A percentile compares a stretch with the other conserved stretches of the same genome.
These are phyloP conservation scores for Spathaspora arborariae DNA, from an alignment of 805 yeast genomes.

Conservation along the genomic window DNA sequence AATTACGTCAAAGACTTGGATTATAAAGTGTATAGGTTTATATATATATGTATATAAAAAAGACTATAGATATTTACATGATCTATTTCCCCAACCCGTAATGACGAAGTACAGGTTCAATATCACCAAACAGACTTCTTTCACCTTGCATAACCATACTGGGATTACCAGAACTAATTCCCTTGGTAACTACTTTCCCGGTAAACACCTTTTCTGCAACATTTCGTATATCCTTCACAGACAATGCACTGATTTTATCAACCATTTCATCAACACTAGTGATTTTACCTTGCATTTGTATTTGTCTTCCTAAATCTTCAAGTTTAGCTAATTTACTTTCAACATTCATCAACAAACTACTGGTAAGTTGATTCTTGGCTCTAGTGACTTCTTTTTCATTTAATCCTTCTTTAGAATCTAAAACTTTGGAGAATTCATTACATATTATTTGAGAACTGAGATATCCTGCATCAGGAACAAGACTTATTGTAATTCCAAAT, in stretches of 20 bases:
- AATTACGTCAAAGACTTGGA: slow-evolving; percentile 40
- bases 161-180: slow-evolving; percentile 55
- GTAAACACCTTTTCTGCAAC: slow-evolving; percentile 77
- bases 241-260: slow-evolving; percentile 62
- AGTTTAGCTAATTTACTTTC: slow-evolving; percentile 91
- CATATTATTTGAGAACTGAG: slow-evolving; percentile 77
- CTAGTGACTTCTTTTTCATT: slow-evolving; percentile 72
- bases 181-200: slow-evolving; percentile 52
- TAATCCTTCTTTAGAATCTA: slow-evolving; percentile 51
- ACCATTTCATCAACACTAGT: slow-evolving; percentile 82
- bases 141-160: slow-evolving; percentile 88
- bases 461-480: slow-evolving; percentile 83
- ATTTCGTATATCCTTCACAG: slow-evolving; percentile 61
- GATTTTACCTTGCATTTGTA: slow-evolving; percentile 75
- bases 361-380: slow-evolving; percentile 88
- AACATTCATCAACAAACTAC: slow-evolving; percentile 85
- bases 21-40: slow-evolving; percentile 5
- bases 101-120: slow-evolving; percentile 55
- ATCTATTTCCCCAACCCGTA: slow-evolving; percentile 64
- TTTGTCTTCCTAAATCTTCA: slow-evolving; percentile 94
- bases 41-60: background rate
- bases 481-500: slow-evolving; percentile 82
- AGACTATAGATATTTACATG: background rate
- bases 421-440: slow-evolving; percentile 32
- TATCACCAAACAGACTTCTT: slow-evolving; percentile 81